Conservation (phyloP, 306 rosid genomes). For the Rosa lucieae region DNA sequence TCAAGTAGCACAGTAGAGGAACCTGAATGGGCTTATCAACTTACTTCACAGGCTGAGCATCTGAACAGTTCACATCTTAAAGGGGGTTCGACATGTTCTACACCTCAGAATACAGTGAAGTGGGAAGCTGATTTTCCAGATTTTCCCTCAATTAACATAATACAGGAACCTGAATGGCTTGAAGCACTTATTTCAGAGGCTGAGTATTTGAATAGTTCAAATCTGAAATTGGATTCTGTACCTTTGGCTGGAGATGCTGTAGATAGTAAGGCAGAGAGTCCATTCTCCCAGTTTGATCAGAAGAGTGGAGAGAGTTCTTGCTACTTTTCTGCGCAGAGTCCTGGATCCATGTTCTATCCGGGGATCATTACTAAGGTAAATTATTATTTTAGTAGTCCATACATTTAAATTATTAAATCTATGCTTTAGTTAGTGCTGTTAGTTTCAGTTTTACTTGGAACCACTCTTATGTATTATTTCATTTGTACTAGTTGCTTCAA, state of each 20-base stretch:
- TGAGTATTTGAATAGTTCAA: background rate
- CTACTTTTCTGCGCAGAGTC: slow-evolving; percentile 25
- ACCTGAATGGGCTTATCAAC: slow-evolving; percentile 28
- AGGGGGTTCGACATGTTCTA: background rate
- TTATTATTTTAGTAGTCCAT: background rate
- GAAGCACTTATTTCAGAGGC: slow-evolving; percentile 20
- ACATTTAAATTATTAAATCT: background rate
- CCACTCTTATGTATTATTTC: slow-evolving; percentile 3
- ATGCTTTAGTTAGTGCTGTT: background rate
- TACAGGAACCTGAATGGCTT: slow-evolving; percentile 31
- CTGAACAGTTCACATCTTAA: background rate
- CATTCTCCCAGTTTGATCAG: slow-evolving; percentile 21
- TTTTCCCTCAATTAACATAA: slow-evolving; percentile 30
- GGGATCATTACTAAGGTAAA: slow-evolving; percentile 39
- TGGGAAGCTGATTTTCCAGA: slow-evolving; percentile 6
- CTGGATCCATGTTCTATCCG: slow-evolving; percentile 21
- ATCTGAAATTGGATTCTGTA: background rate
- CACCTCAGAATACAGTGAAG: background rate
- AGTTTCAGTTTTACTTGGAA: background rate
- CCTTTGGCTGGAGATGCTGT: slow-evolving; percentile 26
- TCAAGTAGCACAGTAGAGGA: slow-evolving; percentile 25
- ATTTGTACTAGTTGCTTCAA: slow-evolving; percentile 42
- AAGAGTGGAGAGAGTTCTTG: slow-evolving; percentile 29
- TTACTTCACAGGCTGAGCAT: slow-evolving; percentile 15
- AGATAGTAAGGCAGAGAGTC: slow-evolving; percentile 30